Conservation (phyloP, 495 filamentous ascomycete species). For the Oleoguttula mirabilis region DNA sequence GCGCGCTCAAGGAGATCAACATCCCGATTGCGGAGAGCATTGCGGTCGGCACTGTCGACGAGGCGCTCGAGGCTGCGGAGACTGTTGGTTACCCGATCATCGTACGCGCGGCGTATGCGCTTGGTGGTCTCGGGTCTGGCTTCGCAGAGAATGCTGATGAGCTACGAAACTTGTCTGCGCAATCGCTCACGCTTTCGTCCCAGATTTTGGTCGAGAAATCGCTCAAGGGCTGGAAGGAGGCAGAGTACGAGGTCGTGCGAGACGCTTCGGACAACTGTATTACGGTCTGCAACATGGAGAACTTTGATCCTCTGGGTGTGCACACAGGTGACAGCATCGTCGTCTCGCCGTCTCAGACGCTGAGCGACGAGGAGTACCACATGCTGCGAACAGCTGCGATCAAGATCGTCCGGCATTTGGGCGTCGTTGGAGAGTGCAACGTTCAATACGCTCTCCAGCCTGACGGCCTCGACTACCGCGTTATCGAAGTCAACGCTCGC, state of each 20-base stretch:
- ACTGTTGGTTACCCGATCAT: slow-evolving; percentile 93
- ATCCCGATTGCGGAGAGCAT: slow-evolving; percentile 95
- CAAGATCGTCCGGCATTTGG: slow-evolving; percentile 94
- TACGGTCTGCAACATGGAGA: slow-evolving; percentile 99
- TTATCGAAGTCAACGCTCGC: slow-evolving; percentile 98
- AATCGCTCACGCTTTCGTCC: slow-evolving; percentile 86
- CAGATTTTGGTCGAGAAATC: slow-evolving; percentile 98
- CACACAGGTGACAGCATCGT: slow-evolving; percentile 98
- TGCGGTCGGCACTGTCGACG: slow-evolving; percentile 79
- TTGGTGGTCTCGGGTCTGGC: slow-evolving; percentile 92
- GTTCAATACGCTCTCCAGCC: slow-evolving; percentile 97
- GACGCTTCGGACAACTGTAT: slow-evolving; percentile 97
- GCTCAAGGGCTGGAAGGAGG: slow-evolving; percentile 99
- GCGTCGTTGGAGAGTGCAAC: slow-evolving; percentile 96
- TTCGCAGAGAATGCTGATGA: slow-evolving; percentile 92
- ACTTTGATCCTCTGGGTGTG: slow-evolving; percentile 96
- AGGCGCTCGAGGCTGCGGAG: slow-evolving; percentile 75
- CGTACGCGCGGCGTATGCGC: slow-evolving; percentile 87
- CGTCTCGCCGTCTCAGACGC: slow-evolving; percentile 89
- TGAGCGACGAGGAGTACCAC: slow-evolving; percentile 97
- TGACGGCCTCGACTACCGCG: slow-evolving; percentile 93
- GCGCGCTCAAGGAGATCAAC: slow-evolving; percentile 83
- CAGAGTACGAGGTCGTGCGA: slow-evolving; percentile 96
- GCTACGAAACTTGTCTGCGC: slow-evolving; percentile 79
- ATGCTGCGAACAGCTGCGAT: slow-evolving; percentile 98